These are phyloP conservation scores for Letharia columbiana DNA, from an alignment of 495 filamentous ascomycete species.

Conservation along the genomic window DNA sequence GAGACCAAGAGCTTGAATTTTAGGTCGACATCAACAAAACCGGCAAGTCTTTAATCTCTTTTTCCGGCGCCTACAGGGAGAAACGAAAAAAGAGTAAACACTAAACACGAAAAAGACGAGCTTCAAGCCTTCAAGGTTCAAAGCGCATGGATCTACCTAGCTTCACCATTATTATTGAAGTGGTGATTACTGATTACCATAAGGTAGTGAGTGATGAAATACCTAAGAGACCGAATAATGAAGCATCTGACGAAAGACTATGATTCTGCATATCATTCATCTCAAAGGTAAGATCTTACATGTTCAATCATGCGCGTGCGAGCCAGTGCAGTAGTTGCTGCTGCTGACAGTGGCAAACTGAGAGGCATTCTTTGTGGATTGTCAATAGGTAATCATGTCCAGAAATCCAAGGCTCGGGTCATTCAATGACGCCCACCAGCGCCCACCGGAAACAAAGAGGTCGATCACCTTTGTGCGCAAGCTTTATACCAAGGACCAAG, in stretches of 20 bases:
- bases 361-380: background rate
- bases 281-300: background rate
- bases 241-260: background rate
- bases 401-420: background rate
- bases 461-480: background rate
- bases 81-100: too few species aligned
- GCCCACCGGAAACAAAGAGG: background rate
- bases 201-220: too few species aligned
- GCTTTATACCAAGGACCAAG: background rate
- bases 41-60: background rate
- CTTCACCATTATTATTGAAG: too few species aligned
- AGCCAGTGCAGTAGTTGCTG: background rate
- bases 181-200: too few species aligned
- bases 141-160: too few species aligned
- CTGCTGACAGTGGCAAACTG: background rate
- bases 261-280: background rate
- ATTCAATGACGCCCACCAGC: background rate
- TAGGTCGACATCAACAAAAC: constrained; percentile 2
- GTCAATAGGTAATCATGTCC: background rate
- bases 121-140: background rate
- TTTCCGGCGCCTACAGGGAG: background rate
- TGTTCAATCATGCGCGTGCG: background rate
- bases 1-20: background rate
- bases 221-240: too few species aligned
- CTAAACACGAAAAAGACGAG: background rate